Base-by-base conservation (phyloP, 192 early-diverging fungal genomes). In the Diversispora epigaea region DNA sequence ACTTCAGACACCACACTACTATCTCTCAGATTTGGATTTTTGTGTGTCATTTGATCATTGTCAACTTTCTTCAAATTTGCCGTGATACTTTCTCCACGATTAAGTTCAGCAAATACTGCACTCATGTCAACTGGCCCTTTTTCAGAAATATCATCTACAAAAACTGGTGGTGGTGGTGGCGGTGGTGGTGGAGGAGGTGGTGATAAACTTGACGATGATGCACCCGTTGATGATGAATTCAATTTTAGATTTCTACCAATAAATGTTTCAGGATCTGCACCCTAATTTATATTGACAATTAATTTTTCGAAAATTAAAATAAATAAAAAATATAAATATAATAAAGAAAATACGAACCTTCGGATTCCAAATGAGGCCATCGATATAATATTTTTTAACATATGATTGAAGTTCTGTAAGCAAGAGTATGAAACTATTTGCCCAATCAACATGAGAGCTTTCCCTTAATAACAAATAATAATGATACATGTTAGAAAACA, bases 21-120 rank as follows among this genome's bases (percentile, higher is more conserved):
- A 6, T 86, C 87, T 44, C 97, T 90, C 21, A 99, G 80, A 15
- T 86, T 85, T 1, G 97, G 97, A 88, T 99, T 99, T 83, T 99
- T 99, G 86, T 99, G 97, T 14, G 95, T 99, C 97, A 97, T 99
- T 81, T 99, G 91, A 73, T 86, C 89, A 81, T 91, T 93, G 72
- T 96, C 95, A 2, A 99, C 97, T 81, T 97, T 96, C 63, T 93
- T 90, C 77, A 99, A 83, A n/a, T 91, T 92, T 44, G 89, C 64
- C 3, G 93, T 92, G 69, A 93, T 83, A 7, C 68, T 81, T 57
- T 83, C 82, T 69, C 94, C 96, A 60, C 90, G 86, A 87, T 95
- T 96, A 77, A 98, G 81, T 57, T 92, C 89, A 46, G 91, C 90
- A 85, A 98, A 95, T 32, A 98, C 85, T 0, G 90, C 87, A 21